Evolutionary conservation across 1,284 basidiomycete species (phyloP).

Genomic region (Ganoderma boninense): DNA sequence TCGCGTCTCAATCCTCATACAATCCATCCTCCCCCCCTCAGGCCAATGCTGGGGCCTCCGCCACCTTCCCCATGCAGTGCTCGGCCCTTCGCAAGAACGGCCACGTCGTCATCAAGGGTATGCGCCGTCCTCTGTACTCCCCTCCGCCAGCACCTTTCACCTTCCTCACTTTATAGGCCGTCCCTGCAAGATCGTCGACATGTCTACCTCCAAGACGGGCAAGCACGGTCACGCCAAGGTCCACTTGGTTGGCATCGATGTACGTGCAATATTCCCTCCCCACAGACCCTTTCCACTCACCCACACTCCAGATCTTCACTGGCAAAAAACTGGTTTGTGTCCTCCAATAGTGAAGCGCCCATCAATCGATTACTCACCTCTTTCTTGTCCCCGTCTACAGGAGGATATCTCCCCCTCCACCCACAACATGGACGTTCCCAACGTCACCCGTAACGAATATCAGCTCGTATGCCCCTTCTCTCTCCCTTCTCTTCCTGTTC

Average conservation of each 20-base stretch:
- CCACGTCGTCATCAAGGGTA: constrained; percentile 97
- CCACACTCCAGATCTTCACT: constrained; percentile 86
- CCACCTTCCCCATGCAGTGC: constrained; percentile 96
- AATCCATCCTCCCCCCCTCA: constrained; percentile 40
- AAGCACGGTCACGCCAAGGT: constrained; percentile 99
- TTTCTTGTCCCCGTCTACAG: constrained; percentile 49
- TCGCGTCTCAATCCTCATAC: constrained; percentile 12
- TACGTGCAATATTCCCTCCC: constrained; percentile 51
- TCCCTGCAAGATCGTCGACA: constrained; percentile 99
- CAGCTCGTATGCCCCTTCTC: constrained; percentile 71
- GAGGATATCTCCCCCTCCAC: constrained; percentile 99
- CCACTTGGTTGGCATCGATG: constrained; percentile 96
- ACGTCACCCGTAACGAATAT: constrained; percentile 93
- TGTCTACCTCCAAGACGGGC: constrained; percentile 99
- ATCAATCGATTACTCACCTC: constrained; percentile 18
- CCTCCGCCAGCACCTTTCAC: background rate
- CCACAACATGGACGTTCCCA: constrained; percentile 99
- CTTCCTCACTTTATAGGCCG: constrained; percentile 59
- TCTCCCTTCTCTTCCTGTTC: background rate
- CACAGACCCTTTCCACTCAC: constrained; percentile 11
- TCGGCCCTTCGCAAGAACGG: constrained; percentile 96
- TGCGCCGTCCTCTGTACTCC: background rate
- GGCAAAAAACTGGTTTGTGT: constrained; percentile 84
- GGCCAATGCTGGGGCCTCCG: constrained; percentile 85
- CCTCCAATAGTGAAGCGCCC: constrained; percentile 10